Evolutionary conservation across 2,329 filamentous ascomycete genomes (phyloP), one percentile per base, ranked within the genome.

Genomic region (Alternaria brassicicola): DNA sequence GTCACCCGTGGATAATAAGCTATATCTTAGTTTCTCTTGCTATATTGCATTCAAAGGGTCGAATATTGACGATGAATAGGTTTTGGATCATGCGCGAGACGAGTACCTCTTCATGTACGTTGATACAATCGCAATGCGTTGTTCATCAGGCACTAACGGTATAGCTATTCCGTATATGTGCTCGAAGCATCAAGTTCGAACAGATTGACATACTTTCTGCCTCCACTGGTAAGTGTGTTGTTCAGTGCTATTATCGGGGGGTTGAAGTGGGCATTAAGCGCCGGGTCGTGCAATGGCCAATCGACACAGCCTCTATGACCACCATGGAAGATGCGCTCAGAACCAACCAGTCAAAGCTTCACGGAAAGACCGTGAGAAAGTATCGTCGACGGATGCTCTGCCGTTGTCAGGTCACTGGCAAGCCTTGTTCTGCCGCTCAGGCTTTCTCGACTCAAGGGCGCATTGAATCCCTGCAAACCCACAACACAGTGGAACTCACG

Each of bases 71-170:
- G 17, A 19, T 59, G 56, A 49, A 13, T 38, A 87, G 85, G 84
- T 87, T 52, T 82, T 88, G 75, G 81, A 84, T 55, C 84, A 87
- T 78, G 84, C 85, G 36, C 80, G 84, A 67, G 90, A 93, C 70
- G 91, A 94, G 75, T 93, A 93, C 70, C 82, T 93, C 31, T 93
- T 91, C 71, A 87, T 92, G 68, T 93, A 88, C 71, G 79, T 74
- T 48, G 39, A 17, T 33, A 46, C 4, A 19, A 45, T 17, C 21
- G 36, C 28, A 62, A 66, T 55, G 53, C 59, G 58, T 53, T 41
- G 43, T 42, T 48, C 39, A 42, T 86, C 83, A 65, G 83, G 86
- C 87, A 88, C 73, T 87, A 88, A 64, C 60, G 8, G 41, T 48
- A 42, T 55, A 84, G 81, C 60, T 84, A 83, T 66, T 82, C 81